These are phyloP conservation scores for Flaveria bidentis DNA, from an alignment of 129 eudicot species.

Conservation along the genomic window DNA sequence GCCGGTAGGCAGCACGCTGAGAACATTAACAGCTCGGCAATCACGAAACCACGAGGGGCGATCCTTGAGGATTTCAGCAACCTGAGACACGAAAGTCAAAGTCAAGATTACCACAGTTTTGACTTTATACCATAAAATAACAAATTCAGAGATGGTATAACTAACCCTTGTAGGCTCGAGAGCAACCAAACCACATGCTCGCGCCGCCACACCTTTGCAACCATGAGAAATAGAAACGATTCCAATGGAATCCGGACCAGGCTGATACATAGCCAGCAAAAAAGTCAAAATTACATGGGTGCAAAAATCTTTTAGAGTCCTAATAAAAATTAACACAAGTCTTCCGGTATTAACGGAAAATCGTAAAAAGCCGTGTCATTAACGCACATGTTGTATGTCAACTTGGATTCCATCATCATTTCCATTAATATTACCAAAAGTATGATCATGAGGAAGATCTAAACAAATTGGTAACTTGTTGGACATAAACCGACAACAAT, in stretches of 20 bases:
- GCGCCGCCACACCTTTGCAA: conserved; percentile 57
- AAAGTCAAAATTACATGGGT: conserved; percentile 6
- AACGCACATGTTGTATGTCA: not conserved
- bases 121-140: not conserved
- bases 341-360: not conserved
- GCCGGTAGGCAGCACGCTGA: conserved; percentile 48
- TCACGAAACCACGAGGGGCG: conserved; percentile 55
- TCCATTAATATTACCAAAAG: not conserved
- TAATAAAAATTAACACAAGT: not conserved
- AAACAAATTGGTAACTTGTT: not conserved
- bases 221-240: conserved; percentile 59
- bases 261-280: conserved; percentile 28
- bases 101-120: not conserved
- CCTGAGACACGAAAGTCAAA: conserved; percentile 26
- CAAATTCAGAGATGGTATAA: not conserved
- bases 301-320: not conserved
- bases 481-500: not conserved
- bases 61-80: conserved; percentile 56
- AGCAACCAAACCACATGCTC: conserved; percentile 58
- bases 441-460: not conserved
- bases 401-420: not conserved
- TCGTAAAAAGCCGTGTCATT: not conserved
- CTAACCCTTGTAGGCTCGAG: conserved; percentile 54
- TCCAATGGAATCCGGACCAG: conserved; percentile 72
- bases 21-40: conserved; percentile 50